Evolutionary conservation across 1,139 yeast genomes (phyloP).

Genomic region (Geotrichum restrictum): DNA sequence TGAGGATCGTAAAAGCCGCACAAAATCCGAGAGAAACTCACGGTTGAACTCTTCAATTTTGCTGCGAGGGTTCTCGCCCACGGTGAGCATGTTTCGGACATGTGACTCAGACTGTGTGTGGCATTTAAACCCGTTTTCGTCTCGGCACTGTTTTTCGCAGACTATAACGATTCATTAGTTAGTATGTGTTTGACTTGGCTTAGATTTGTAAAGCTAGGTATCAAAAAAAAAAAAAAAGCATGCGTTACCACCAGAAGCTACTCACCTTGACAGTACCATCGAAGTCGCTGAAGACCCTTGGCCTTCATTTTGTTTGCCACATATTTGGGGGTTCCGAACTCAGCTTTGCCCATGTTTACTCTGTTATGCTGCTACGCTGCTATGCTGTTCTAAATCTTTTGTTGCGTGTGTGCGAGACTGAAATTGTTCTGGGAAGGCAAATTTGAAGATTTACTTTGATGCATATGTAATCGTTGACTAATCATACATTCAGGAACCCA

Average conservation of each 20-base stretch:
- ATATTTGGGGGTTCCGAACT: constrained; percentile 77
- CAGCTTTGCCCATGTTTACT: constrained; percentile 55
- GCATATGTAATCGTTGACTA: too few species aligned
- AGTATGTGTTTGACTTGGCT: not conserved
- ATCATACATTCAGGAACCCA: not conserved
- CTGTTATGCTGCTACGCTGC: too few species aligned
- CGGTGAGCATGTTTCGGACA: constrained; percentile 47
- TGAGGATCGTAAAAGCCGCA: constrained; percentile 55
- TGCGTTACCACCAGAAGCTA: too few species aligned
- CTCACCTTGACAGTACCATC: constrained; percentile 71
- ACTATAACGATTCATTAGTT: constrained; percentile 33
- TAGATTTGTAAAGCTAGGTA: not conserved
- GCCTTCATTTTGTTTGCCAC: constrained; percentile 75
- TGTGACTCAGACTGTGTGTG: constrained; percentile 80
- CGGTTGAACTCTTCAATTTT: constrained; percentile 59
- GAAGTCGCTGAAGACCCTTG: constrained; percentile 77
- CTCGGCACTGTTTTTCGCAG: constrained; percentile 90
- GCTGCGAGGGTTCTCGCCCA: constrained; percentile 44
- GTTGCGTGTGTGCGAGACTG: too few species aligned
- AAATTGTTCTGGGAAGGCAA: not conserved
- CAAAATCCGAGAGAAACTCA: constrained; percentile 60
- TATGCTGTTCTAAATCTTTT: not conserved
- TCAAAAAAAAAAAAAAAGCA: not conserved
- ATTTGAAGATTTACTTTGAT: too few species aligned
- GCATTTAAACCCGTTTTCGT: constrained; percentile 89